Base-by-base conservation (phyloP, 345 rosid genomes). In the Lepidium sativum region DNA sequence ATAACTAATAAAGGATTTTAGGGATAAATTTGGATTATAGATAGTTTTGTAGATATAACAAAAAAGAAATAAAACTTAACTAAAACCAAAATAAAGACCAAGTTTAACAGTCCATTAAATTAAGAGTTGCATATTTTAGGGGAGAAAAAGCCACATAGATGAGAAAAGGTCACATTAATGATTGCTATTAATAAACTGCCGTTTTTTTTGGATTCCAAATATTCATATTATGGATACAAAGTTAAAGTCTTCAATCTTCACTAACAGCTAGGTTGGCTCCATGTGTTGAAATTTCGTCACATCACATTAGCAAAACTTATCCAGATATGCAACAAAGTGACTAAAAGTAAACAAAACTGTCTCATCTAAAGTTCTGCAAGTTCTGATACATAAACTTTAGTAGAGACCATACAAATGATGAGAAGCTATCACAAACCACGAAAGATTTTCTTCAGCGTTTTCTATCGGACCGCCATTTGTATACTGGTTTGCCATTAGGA, bases 391-490 rank as follows among this genome's bases (percentile, higher is more conserved):
- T 34, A 48, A 68, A 68, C 51, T 48, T 49, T 7, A 34, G 41
- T 43, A 61, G 25, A 70, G 32, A 43, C 35, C n/a, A 25, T 21
- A 25, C 35, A 41, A n/a, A 33, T 25, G 57, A 35, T 34, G 67
- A 42, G 41, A 60, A 51, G 67, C 29, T 39, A 70, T 25, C 56
- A 38, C 48, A 63, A 20, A 56, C 8, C 52, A 38, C 25, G 45
- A 32, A 6, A 60, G 53, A 63, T 70, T 63, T 3, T 59, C 55
- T 70, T 84, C 76, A 90, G 34, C 95, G 81, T 80, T 92, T 92
- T 76, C 97, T 69, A 70, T 92, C 97, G 0, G 78, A 2, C 20
- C 82, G 65, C 98, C 96, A 87, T 73, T 85, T 83, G 79, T 82
- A 89, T 6, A 92, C 89, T 1, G 95, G 78, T 51, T 68, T 84